A percentile compares a stretch with the other conserved stretches of the same genome.
These are phyloP conservation scores for Neofusicoccum kwambonambiense DNA, from an alignment of 2,329 filamentous ascomycete genomes.

Conservation along the genomic window DNA sequence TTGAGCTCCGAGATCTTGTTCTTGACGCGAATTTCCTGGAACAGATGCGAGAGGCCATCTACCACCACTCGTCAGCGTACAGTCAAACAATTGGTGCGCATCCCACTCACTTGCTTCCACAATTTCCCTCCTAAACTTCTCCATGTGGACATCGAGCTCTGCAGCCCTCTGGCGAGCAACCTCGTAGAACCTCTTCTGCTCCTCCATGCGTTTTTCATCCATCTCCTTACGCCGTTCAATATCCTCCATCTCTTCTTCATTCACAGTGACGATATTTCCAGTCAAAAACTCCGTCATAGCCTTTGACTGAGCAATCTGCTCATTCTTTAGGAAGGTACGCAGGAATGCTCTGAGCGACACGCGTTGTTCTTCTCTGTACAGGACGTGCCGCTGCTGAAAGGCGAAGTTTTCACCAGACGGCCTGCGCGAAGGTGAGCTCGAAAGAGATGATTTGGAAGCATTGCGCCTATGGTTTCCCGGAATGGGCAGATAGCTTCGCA, in stretches of 20 bases:
- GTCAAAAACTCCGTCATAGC: constrained; percentile 84
- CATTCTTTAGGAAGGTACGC: constrained; percentile 80
- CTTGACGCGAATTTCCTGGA: constrained; percentile 90
- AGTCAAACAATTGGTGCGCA: constrained; percentile 15
- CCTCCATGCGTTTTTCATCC: constrained; percentile 84
- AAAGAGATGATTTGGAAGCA: constrained; percentile 37
- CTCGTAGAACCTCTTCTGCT: constrained; percentile 93
- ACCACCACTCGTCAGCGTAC: constrained; percentile 42
- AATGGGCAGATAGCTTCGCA: constrained; percentile 44
- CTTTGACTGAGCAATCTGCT: constrained; percentile 77
- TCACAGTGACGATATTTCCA: constrained; percentile 67
- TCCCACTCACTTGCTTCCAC: constrained; percentile 65
- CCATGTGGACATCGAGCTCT: constrained; percentile 97
- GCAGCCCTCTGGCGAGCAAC: constrained; percentile 86
- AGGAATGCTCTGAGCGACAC: constrained; percentile 89
- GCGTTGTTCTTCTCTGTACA: constrained; percentile 86
- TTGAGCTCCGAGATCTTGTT: constrained; percentile 82
- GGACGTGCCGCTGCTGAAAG: constrained; percentile 49
- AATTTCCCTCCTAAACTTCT: constrained; percentile 68
- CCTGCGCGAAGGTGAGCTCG: constrained; percentile 22
- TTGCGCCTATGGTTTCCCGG: constrained; percentile 40
- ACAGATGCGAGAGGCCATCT: constrained; percentile 87
- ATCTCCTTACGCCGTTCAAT: constrained; percentile 76
- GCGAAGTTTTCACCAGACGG: constrained; percentile 22
- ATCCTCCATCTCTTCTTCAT: constrained; percentile 80